phyloP scores from a whole-genome alignment of 768 basidiomycete genomes.

The Suillus luteus region DNA sequence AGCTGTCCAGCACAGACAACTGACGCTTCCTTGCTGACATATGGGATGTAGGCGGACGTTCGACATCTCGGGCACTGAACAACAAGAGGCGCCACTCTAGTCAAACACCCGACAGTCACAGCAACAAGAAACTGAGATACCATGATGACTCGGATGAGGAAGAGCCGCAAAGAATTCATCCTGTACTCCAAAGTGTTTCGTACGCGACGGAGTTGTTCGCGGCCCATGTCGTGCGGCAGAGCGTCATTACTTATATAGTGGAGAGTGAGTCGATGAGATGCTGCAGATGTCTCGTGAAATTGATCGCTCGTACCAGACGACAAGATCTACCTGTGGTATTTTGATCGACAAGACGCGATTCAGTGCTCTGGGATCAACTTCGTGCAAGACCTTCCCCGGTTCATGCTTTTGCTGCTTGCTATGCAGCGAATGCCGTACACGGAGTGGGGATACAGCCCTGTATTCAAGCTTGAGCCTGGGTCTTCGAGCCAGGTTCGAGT shows the following conservation, averaged over 20 bases:
- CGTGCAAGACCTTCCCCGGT: constrained; percentile 18
- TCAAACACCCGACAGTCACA: no score
- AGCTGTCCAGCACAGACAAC: no score
- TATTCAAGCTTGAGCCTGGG: not conserved
- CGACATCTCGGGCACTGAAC: no score
- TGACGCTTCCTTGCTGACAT: no score
- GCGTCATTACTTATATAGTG: not conserved
- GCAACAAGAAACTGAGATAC: no score
- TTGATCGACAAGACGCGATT: constrained; percentile 9
- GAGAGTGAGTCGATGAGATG: not conserved
- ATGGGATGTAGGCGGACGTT: no score
- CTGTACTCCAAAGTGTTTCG: no score
- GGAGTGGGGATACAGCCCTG: constrained; percentile 17
- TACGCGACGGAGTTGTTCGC: no score
- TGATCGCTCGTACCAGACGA: constrained; percentile 8
- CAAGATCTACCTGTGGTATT: constrained; percentile 8
- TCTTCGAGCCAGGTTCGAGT: not conserved
- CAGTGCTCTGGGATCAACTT: constrained; percentile 18
- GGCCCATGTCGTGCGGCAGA: not conserved
- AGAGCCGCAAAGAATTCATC: no score
- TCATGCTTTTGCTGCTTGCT: constrained; percentile 15
- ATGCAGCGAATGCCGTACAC: constrained; percentile 14
- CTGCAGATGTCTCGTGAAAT: not conserved
- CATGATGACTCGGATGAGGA: no score
- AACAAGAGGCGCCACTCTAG: no score